Evolutionary conservation across 2,329 filamentous ascomycete genomes (phyloP), one percentile per base, ranked within the genome.

Genomic region (Verruconis gallopava): DNA sequence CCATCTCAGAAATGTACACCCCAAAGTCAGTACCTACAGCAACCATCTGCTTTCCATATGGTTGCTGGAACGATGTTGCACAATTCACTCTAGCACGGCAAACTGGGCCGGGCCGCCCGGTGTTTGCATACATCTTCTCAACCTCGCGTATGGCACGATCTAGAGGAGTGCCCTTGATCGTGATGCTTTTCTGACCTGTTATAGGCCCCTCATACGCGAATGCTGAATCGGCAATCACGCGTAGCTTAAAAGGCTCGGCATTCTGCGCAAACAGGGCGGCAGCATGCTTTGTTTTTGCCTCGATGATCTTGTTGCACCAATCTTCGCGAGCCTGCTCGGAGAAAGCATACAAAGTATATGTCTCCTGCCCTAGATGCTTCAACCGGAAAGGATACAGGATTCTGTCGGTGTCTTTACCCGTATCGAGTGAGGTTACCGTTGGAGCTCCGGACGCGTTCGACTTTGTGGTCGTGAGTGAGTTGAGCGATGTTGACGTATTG

Each of bases 11-110:
- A 37, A 93, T 81, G 57, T 78, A 98, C 3, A 98, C 85, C 21
- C 91, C 91, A 59, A 83, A 88, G 55, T 98, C 91, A 1, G 91
- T 98, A 34, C 93, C 91, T 44, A 98, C 82, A 9, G 89, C 91
- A 51, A 94, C 80, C 72, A 95, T 84, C 37, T 82, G 75, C 58
- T 81, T 89, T 20, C 85, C 85, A 55, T 79, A 82, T 1, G 82
- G 81, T 20, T 76, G 73, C 28, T 77, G 79, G 61, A 98, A 98
- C 0, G 85, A 81, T 2, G 89, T 89, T 1, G 91, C 85, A 58
- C 91, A 98, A 56, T 98, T 91, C 49, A 98, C 88, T 40, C 77
- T 72, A 21, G 89, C 82, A 52, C 85, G 74, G 55, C 85, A 95
- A 3, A 96, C 78, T 2, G 85, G 79, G 3, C 74, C 68, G 9